Base-by-base conservation (phyloP, 2,329 filamentous ascomycete genomes). In the Penicillium expansum region DNA sequence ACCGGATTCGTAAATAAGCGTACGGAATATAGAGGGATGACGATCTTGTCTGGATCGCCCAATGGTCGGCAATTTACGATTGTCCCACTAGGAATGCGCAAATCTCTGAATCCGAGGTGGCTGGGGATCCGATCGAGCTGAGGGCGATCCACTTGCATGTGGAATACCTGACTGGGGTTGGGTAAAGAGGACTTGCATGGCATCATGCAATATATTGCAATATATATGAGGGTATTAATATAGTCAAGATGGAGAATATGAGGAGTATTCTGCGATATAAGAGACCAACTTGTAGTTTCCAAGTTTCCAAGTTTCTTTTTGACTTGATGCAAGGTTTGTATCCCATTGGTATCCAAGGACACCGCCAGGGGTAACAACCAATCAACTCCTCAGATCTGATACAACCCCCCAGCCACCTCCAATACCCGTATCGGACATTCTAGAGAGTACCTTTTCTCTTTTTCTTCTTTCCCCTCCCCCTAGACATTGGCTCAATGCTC, bases 111-210 rank as follows among this genome's bases (percentile, higher is more conserved):
- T 58, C 52, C 16, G 50, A 27, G 63, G 64, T 66, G 64, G 64
- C 64, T 66, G 64, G 64, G 62, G 52, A 58, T 39, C 38, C 55
- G 60, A 58, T 61, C 48, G 52, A 62, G 63, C 59, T 64, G 60
- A 61, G 48, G 57, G 43, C 32, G 51, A 56, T 63, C 62, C 61
- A 64, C 61, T 24, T 37, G 33, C 30, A 48, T 42, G 57, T 39
- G 47, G 18, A 54, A 56, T 57, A 48, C 52, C 57, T 33, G 35
- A 42, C 22, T 18, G 22, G 42, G 42, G 48, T 56, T 56, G 41
- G 48, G 18, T 29, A 10, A 32, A 30, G 27, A 47, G 22, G 20
- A 4, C 2, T 16, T 54, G 16, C 39, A 43, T 56, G n/a, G 38
- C 38, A 41, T 55, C 48, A 47, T 47, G 33, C 41, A 47, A 42